These are phyloP conservation scores for Scutellaria baicalensis DNA, from an alignment of 257 asterid species.

Conservation along the genomic window DNA sequence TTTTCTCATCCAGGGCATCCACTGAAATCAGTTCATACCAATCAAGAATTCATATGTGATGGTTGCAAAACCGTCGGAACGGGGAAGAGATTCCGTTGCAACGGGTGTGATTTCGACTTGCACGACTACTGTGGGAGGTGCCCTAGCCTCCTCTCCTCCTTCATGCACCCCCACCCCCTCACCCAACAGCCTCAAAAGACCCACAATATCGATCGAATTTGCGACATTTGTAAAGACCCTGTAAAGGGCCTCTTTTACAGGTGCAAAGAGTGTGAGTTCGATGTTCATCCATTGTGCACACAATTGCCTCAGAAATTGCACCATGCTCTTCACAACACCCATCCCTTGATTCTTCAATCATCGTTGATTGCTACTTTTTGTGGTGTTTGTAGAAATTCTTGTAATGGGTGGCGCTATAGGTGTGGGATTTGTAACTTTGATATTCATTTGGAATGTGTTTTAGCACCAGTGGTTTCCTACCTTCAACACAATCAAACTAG, in stretches of 20 bases:
- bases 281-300: constrained; percentile 48
- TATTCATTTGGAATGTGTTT: constrained; percentile 35
- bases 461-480: constrained; percentile 16
- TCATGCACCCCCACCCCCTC: constrained; percentile 40
- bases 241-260: constrained; percentile 45
- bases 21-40: neutral
- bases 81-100: constrained; percentile 36
- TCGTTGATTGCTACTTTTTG: neutral
- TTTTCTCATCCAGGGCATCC: constrained; percentile 36
- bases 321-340: constrained; percentile 38
- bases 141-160: constrained; percentile 23
- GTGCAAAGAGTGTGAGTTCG: constrained; percentile 41
- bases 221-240: constrained; percentile 36
- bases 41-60: constrained; percentile 22
- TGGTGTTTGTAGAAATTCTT: constrained; percentile 16
- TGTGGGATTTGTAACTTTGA: constrained; percentile 25
- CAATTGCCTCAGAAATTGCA: constrained; percentile 26
- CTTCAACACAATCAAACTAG: neutral
- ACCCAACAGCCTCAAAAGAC: neutral
- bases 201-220: constrained; percentile 14
- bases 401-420: constrained; percentile 37
- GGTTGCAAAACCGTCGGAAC: constrained; percentile 35
- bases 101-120: constrained; percentile 34
- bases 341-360: constrained; percentile 20
- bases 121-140: constrained; percentile 48